These are phyloP conservation scores for Sorghum bicolor DNA, from an alignment of 176 grass and related monocot species.

Conservation along the genomic window Sorghum_bicolor_NCBIv3 NC_012870.2:78886501-78887000, in stretches of 20 bases:
- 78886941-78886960: neutral
- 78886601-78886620: slow-evolving; percentile 2
- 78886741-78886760: neutral
- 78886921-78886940: neutral
- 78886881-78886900: neutral
- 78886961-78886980: neutral
- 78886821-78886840: neutral
- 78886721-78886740: neutral
- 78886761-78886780: neutral
- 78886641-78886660: neutral
- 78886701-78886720: neutral
- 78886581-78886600: slow-evolving; percentile 5
- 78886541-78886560: neutral
- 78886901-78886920: neutral
- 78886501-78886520: neutral
- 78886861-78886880: neutral
- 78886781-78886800: neutral
- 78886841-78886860: neutral
- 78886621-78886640: neutral
- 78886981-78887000: neutral
- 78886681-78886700: neutral
- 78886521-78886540: neutral
- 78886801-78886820: neutral
- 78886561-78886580: neutral
- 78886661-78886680: neutral